Base-by-base conservation (phyloP, 305 asterid genomes). In the Fraxinus sp. region DNA sequence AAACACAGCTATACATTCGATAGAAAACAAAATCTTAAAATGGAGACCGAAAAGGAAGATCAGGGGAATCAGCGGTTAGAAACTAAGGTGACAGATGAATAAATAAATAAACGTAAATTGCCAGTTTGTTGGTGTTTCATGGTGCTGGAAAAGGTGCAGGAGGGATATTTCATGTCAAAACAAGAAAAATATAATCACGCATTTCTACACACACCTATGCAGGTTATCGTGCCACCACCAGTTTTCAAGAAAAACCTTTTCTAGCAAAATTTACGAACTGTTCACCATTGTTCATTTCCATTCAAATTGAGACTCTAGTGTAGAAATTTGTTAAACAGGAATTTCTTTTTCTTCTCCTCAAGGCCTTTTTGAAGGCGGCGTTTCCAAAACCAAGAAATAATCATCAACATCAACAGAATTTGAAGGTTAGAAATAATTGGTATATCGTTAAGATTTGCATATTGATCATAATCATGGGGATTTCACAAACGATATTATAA, bases 121-220 rank as follows among this genome's bases (percentile, higher is more conserved):
- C 74, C 37, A 68, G 36, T 68, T 30, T 30, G 74, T 68, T 26
- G 74, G 74, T 28, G 36, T 68, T 68, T 24, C 72, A 24, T 24
- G 72, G 72, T 24, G 72, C 74, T 68, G 36, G 20, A 30, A 28
- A 68, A 68, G 74, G 74, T 68, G 74, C 74, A 10, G 74, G 74
- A 7, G 70, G 70, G 18, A 68, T 9, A 68, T 68, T 68, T 28
- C 74, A 68, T 68, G 18, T 66, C 35, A 68, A 68, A 28, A 10
- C n/a, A 68, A 28, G 36, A 28, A 4, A 68, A 68, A 68, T 68
- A 68, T 68, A 68, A 68, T 62, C 33, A 68, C 74, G 28, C 74
- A 66, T 66, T 66, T 26, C 74, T 66, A 26, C 74, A 66, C 74
- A 10, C 16, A 8, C 37, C 37, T 68, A 28, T 66, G 74, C 35